Percentiles rank a stretch among this genome's conserved stretches.
Conservation (phyloP, 305 asterid genomes). For the Euphrasia arctica region DNA sequence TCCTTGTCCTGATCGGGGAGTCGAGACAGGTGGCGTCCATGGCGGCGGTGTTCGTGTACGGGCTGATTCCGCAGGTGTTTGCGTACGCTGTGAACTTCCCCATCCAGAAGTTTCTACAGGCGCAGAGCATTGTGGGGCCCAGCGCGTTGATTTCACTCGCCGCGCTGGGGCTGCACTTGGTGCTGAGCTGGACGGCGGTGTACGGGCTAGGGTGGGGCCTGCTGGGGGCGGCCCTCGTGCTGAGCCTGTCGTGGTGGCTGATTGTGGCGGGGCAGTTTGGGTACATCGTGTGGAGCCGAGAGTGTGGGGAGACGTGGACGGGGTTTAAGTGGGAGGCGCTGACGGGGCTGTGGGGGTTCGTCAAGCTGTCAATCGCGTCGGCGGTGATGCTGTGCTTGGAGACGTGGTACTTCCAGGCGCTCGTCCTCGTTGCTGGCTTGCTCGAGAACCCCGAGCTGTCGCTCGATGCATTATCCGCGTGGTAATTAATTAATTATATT, state of each 20-base stretch:
- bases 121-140: slow-evolving; percentile 72
- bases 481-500: slow-evolving; percentile 33
- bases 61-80: slow-evolving; percentile 77
- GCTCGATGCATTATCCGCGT: slow-evolving; percentile 65
- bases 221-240: slow-evolving; percentile 63
- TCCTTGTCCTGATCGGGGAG: slow-evolving; percentile 59
- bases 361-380: slow-evolving; percentile 68
- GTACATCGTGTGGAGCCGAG: slow-evolving; percentile 36
- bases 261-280: slow-evolving; percentile 55
- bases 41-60: slow-evolving; percentile 71
- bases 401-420: slow-evolving; percentile 80
- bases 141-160: slow-evolving; percentile 67
- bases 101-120: slow-evolving; percentile 72
- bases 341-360: slow-evolving; percentile 61
- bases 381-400: slow-evolving; percentile 94
- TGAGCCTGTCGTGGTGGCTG: slow-evolving; percentile 89
- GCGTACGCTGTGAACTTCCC: slow-evolving; percentile 78
- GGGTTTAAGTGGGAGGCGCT: slow-evolving; percentile 72
- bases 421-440: slow-evolving; percentile 62
- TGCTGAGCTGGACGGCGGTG: slow-evolving; percentile 54
- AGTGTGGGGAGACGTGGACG: slow-evolving; percentile 49
- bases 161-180: slow-evolving; percentile 49
- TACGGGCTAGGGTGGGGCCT: slow-evolving; percentile 56
- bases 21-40: slow-evolving; percentile 40
- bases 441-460: slow-evolving; percentile 68